Evolutionary conservation across 352 stramenopile species (phyloP), one percentile per base, ranked within the genome.

Genomic region (Thalassiosira hispida): DNA sequence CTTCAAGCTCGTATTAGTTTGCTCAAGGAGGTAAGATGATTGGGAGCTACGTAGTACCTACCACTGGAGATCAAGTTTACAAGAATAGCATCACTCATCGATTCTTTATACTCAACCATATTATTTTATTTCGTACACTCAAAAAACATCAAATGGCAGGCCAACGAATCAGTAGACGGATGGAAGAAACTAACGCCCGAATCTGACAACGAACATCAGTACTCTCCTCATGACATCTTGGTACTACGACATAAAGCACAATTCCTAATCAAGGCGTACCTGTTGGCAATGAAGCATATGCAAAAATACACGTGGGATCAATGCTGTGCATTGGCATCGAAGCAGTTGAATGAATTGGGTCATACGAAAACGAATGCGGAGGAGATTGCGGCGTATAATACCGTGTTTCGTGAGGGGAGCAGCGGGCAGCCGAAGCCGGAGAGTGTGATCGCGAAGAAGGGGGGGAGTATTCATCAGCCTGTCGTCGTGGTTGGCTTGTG

Each of bases 1-100:
- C 38, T 74, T n/a, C 51, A 55, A 23, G 40, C 65, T 12, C 65
- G 65, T 23, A 65, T 74, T 64, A 33, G 53, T 22, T 57, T 74
- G 33, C 25, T 74, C 6, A 65, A 25, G 52, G 16, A n/a, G n/a
- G n/a, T n/a, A n/a, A n/a, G n/a, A n/a, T n/a, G n/a, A n/a, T n/a
- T n/a, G n/a, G n/a, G n/a, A n/a, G n/a, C n/a, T n/a, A n/a, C n/a
- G n/a, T n/a, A n/a, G n/a, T n/a, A n/a, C n/a, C n/a, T n/a, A n/a
- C n/a, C n/a, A n/a, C n/a, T n/a, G n/a, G n/a, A n/a, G n/a, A n/a
- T n/a, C n/a, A n/a, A n/a, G n/a, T n/a, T n/a, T n/a, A n/a, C n/a
- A n/a, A n/a, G n/a, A n/a, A n/a, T n/a, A n/a, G n/a, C n/a, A n/a
- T n/a, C n/a, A n/a, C n/a, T n/a, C n/a, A n/a, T n/a, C n/a, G n/a